phyloP scores from a whole-genome alignment of 805 yeast genomes.

The Vanderwaltozyma verrucispora region DNA sequence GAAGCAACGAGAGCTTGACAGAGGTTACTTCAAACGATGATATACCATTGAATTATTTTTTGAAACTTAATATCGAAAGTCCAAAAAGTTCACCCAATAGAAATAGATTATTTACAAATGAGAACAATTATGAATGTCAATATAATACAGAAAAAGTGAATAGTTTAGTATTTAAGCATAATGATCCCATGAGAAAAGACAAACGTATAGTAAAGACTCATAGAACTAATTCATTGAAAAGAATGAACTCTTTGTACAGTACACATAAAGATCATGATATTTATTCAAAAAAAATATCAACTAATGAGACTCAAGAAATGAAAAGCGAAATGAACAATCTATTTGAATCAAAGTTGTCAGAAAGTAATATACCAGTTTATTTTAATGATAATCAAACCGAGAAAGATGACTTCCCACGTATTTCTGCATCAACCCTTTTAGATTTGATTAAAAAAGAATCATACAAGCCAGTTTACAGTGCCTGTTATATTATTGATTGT shows the following conservation, averaged over 20 bases:
- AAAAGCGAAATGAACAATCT: neutral
- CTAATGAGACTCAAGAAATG: neutral
- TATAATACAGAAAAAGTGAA: neutral
- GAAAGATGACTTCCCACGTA: conserved; percentile 43
- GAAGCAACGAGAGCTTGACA: neutral
- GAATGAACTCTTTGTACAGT: neutral
- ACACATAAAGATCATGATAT: neutral
- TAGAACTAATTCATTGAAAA: conserved; percentile 1
- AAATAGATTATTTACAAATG: neutral
- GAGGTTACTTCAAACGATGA: neutral
- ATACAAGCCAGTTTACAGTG: conserved; percentile 40
- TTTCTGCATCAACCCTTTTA: conserved; percentile 34
- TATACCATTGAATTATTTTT: neutral
- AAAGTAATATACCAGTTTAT: conserved; percentile 44
- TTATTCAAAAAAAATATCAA: neutral
- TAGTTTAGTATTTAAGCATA: neutral
- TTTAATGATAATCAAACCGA: conserved; percentile 25
- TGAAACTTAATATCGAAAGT: neutral
- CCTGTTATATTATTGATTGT: conserved; percentile 65
- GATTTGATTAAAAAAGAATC: conserved; percentile 29
- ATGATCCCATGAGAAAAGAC: neutral
- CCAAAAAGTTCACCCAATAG: neutral
- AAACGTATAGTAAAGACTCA: neutral
- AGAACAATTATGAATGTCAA: neutral
- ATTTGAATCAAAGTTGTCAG: conserved; percentile 1